Base-by-base conservation (phyloP, 352 stramenopile species). In the Globisporangium nagaii region DNA sequence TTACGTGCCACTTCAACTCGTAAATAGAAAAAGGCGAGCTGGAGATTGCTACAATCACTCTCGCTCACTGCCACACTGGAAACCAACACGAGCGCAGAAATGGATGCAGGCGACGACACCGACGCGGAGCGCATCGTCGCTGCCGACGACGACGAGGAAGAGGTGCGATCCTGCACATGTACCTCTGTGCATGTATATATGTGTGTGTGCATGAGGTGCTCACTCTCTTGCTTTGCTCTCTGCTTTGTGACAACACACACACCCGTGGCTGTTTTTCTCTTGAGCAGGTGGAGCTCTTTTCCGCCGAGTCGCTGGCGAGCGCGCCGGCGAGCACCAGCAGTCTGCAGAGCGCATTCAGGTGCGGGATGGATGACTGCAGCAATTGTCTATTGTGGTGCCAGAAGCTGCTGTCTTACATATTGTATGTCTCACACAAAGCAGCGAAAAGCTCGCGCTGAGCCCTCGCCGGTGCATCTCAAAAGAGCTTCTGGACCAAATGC, bases 401-500 rank as follows among this genome's bases (percentile, higher is more conserved):
- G 1, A 12, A 9, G 28, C 35, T 50, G 8, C 19, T 53, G 54
- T 46, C 32, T 22, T 20, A 20, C 6, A 31, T 11, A 13, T 1
- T 20, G 1, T 22, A 25, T 1, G 2, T 24, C 6, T 49, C n/a
- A 22, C 12, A 30, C 22, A 47, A 12, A 5, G 10, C 19, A 73
- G 61, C n/a, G 73, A 84, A 15, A 70, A 63, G 30, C 6, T 60
- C 12, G 56, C 58, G 53, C 37, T 81, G 31, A 70, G 66, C 43
- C 65, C 72, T 4, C 65, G 70, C 7, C 66, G 79, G 15, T 90
- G 76, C 50, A 53, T 88, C 41, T 86, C 79, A 11, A 82, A 74
- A 41, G 79, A 90, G 44, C 70, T 90, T 42, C 60, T 87, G 34
- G 79, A 88, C 28, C 79, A 90, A 56, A 84, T 80, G 75, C 73